Evolutionary conservation across 1,139 yeast species (phyloP), one percentile per base, ranked within the genome.

Genomic region (Groenewaldozyma auringiensis): DNA sequence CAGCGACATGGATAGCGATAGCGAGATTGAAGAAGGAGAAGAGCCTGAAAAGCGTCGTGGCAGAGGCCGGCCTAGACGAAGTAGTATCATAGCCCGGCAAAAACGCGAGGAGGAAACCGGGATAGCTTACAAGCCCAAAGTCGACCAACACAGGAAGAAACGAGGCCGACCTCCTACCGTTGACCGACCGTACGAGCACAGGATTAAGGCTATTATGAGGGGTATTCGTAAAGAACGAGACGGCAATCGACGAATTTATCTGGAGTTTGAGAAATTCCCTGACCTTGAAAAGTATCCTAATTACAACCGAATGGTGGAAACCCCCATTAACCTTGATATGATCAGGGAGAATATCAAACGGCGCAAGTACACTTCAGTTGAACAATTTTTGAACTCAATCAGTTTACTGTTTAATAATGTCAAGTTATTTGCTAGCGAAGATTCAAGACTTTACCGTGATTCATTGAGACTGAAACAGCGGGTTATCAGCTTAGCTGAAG

Each of bases 161-260:
- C 74, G 97, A 59, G 96, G 96, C 37, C 78, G 96, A 59, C 97
- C 97, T 6, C 97, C 97, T 1, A 85, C 89, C 45, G 94, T 89
- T 47, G 97, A 89, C 64, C 81, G 84, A 57, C 96, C 96, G 3
- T 89, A 83, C 64, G 96, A 92, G 65, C 88, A 87, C 56, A 74
- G 96, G 52, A 88, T 89, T 62, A 89, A 89, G 64, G 80, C 86
- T 52, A 81, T 92, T 38, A 69, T 89, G 70, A 81, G 94, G 60
- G 81, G 79, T 42, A 72, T 92, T 58, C 84, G 87, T 57, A 84
- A 84, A 60, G 80, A 83, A 49, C 75, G 79, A 45, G 80, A 77
- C 54, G 72, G 74, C 14, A 72, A 70, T 44, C 70, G 77, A 38
- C 61, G 70, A 42, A 64, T 83, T 44, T 71, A 79, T n/a, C 56